phyloP scores from a whole-genome alignment of 352 stramenopile genomes.

The Phytophthora syringae region DNA sequence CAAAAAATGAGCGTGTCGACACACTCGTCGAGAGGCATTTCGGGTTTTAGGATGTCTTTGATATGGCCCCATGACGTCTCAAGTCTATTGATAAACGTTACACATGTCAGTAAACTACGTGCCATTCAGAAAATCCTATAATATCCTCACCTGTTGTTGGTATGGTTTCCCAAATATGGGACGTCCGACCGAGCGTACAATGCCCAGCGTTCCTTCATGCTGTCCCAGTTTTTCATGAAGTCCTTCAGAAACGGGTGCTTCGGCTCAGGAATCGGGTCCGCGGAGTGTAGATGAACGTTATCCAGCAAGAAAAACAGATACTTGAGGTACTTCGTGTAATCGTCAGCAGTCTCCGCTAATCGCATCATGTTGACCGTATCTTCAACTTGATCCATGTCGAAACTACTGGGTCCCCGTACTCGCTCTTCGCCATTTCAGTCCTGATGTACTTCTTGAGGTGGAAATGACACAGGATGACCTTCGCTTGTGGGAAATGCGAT shows the following conservation, averaged over 20 bases:
- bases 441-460: neutral
- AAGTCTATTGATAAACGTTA: neutral
- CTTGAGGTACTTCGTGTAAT: slow-evolving; percentile 9
- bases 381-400: neutral
- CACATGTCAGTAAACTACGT: neutral
- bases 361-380: neutral
- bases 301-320: slow-evolving; percentile 1
- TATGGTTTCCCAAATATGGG: slow-evolving; percentile 8
- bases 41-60: neutral
- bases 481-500: neutral
- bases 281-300: neutral
- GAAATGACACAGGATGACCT: neutral
- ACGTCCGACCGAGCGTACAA: slow-evolving; percentile 7
- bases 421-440: neutral
- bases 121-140: neutral
- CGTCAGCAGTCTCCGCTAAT: neutral
- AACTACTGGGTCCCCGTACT: neutral
- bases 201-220: slow-evolving; percentile 8
- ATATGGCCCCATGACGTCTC: neutral
- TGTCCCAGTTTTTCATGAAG: slow-evolving; percentile 5
- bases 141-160: slow-evolving; percentile 7
- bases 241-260: neutral
- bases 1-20: slow-evolving; percentile 13
- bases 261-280: neutral
- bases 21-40: slow-evolving; percentile 8